Percentiles rank a stretch among this genome's conserved stretches.
phyloP scores from a whole-genome alignment of 169 alveolate species.

The Plasmodium yoelii region DNA sequence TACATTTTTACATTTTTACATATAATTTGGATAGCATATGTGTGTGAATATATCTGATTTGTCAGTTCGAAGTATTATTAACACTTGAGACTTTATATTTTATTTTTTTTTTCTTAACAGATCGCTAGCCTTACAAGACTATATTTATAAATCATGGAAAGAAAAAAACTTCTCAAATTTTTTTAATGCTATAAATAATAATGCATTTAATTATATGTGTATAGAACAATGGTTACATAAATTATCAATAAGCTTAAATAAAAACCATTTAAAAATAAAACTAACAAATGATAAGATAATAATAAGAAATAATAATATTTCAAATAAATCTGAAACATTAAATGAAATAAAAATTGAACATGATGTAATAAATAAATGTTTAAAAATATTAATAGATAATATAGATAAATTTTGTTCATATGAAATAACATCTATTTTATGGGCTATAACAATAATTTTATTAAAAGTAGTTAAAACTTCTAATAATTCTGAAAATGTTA shows the following conservation, averaged over 20 bases:
- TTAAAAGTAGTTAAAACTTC: constrained; percentile 23
- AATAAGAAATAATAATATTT: constrained; percentile 6
- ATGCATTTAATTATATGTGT: constrained; percentile 35
- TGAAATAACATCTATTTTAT: constrained; percentile 43
- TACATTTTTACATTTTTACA: too few relatives aligned
- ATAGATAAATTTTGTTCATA: constrained; percentile 40
- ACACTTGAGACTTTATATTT: not conserved
- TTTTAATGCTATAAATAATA: constrained; percentile 16
- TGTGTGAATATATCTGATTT: not conserved
- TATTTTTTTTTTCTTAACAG: constrained; percentile 5
- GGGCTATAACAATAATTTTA: constrained; percentile 57
- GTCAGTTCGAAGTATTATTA: too few relatives aligned
- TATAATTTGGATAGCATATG: not conserved
- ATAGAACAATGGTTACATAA: constrained; percentile 68
- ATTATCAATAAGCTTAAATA: constrained; percentile 41
- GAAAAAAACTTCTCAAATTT: constrained; percentile 47
- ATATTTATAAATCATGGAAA: constrained; percentile 45
- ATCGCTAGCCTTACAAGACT: constrained; percentile 22
- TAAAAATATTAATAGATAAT: constrained; percentile 41
- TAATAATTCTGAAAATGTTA: not conserved
- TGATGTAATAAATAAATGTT: constrained; percentile 11
- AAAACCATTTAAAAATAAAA: constrained; percentile 34
- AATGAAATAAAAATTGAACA: constrained; percentile 23
- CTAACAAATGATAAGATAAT: constrained; percentile 14
- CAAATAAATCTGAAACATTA: not conserved